A percentile compares a stretch with the other conserved stretches of the same genome.
These are phyloP conservation scores for Neurospora sp. DNA, from an alignment of 495 filamentous ascomycete genomes.

Conservation along the genomic window DNA sequence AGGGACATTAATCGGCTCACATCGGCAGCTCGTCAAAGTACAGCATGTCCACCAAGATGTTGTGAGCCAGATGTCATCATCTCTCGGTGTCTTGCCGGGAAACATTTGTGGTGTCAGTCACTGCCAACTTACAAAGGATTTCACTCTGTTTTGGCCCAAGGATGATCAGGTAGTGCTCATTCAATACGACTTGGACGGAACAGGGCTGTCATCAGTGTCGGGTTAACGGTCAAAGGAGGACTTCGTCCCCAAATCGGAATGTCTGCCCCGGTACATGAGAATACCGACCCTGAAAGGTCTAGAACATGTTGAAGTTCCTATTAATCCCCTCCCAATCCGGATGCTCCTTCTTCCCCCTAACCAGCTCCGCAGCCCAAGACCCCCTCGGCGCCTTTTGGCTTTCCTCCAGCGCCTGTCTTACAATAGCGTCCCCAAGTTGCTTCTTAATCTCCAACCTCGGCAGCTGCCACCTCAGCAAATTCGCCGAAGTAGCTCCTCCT, in stretches of 20 bases:
- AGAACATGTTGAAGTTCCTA: slow-evolving; percentile 26
- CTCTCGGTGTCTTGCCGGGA: background rate
- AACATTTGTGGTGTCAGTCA: background rate
- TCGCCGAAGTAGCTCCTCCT: slow-evolving; percentile 3
- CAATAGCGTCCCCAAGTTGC: slow-evolving; percentile 37
- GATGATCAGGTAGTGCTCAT: background rate
- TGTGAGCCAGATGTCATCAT: background rate
- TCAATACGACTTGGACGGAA: background rate
- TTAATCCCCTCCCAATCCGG: slow-evolving; percentile 29
- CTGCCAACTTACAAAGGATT: background rate
- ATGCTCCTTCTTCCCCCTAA: slow-evolving; percentile 20
- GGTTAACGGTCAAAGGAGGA: background rate
- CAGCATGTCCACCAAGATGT: background rate
- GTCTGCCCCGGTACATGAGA: too few relatives aligned
- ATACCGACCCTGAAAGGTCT: background rate
- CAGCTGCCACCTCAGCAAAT: slow-evolving; percentile 19
- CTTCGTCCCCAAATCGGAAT: background rate
- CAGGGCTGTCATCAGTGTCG: background rate
- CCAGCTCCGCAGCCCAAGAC: slow-evolving; percentile 25
- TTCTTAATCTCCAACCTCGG: slow-evolving; percentile 34
- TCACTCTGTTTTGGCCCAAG: background rate
- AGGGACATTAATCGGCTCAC: background rate
- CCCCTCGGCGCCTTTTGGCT: slow-evolving; percentile 30
- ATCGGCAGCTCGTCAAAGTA: background rate
- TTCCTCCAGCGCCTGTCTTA: slow-evolving; percentile 28